Evolutionary conservation across 2,329 filamentous ascomycete species (phyloP).

Genomic region (Albifimbria verrucaria): DNA sequence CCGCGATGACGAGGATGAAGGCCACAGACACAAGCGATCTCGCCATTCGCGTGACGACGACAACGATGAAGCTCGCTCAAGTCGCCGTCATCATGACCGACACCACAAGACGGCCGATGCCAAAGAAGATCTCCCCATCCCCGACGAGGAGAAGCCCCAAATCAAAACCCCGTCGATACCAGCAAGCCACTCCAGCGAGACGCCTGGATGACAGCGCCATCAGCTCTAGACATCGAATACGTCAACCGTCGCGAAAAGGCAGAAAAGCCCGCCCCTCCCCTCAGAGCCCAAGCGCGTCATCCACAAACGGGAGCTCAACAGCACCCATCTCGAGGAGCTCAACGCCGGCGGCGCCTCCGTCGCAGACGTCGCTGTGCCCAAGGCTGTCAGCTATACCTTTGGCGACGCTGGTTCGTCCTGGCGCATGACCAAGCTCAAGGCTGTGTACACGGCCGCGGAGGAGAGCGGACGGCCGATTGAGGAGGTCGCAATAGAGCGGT

Average conservation of each 20-base stretch:
- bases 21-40: conserved; percentile 61
- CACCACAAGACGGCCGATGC: conserved; percentile 42
- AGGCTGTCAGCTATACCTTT: conserved; percentile 70
- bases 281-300: conserved; percentile 67
- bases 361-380: conserved; percentile 29
- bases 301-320: conserved; percentile 78
- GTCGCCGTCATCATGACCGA: conserved; percentile 23
- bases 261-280: conserved; percentile 47
- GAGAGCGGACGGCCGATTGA: conserved; percentile 71
- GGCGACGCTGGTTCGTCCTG: conserved; percentile 88
- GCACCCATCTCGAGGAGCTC: conserved; percentile 52
- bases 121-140: conserved; percentile 48
- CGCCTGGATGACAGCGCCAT: conserved; percentile 91
- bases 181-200: conserved; percentile 61
- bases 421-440: conserved; percentile 93
- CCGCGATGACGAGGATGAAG: conserved; percentile 38
- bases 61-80: conserved; percentile 39
- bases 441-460: conserved; percentile 76
- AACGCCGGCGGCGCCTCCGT: conserved; percentile 48
- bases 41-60: conserved; percentile 47
- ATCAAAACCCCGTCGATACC: conserved; percentile 19
- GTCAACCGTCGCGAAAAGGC: conserved; percentile 59
- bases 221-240: conserved; percentile 80
- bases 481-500: conserved; percentile 78
- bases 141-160: conserved; percentile 44